Evolutionary conservation across 1,139 yeast species (phyloP).

Genomic region (Eremothecium sinecaudum): DNA sequence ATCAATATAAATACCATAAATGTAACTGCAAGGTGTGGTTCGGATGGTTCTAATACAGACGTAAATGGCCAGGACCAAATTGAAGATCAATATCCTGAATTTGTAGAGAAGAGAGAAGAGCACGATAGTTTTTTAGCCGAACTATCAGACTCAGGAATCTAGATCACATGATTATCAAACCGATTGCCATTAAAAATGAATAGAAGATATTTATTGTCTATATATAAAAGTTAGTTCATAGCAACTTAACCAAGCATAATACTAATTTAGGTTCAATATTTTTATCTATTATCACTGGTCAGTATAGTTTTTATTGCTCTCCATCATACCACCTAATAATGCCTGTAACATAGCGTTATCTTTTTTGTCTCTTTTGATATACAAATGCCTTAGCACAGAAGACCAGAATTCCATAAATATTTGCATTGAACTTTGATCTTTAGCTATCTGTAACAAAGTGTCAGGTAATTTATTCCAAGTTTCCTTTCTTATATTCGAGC

Average conservation of each 20-base stretch:
- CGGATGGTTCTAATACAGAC: neutral
- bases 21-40: neutral
- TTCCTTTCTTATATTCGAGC: conserved; percentile 16
- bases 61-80: neutral
- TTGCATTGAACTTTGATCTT: conserved; percentile 25
- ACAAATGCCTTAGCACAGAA: conserved; percentile 36
- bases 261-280: too few relatives aligned
- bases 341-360: too few relatives aligned
- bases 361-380: conserved; percentile 34
- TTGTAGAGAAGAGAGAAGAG: conserved; percentile 1
- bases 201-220: too few relatives aligned
- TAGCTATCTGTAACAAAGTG: conserved; percentile 30
- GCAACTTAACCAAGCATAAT: too few relatives aligned
- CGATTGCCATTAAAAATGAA: too few relatives aligned
- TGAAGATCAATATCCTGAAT: neutral
- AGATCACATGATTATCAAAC: too few relatives aligned
- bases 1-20: neutral
- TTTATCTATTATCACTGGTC: too few relatives aligned
- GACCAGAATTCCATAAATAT: conserved; percentile 48
- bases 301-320: too few relatives aligned
- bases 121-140: conserved; percentile 2
- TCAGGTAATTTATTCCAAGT: conserved; percentile 27
- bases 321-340: too few relatives aligned
- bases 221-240: too few relatives aligned
- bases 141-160: neutral